Percentiles rank a stretch among this genome's conserved stretches.
Conservation (phyloP, 2,329 filamentous ascomycete species). For the Alternaria angustiovoidea region DNA sequence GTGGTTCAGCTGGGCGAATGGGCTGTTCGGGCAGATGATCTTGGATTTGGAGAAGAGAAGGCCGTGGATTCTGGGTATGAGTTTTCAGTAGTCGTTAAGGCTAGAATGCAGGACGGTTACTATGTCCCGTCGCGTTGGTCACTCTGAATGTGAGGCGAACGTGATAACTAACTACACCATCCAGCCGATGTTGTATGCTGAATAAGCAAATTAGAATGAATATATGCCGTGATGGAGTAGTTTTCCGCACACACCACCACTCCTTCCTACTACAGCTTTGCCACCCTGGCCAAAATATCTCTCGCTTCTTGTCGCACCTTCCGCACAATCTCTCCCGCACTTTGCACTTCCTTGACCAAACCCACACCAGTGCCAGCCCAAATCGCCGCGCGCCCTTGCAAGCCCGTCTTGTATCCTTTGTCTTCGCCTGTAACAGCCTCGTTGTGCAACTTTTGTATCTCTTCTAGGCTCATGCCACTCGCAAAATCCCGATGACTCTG, state of each 20-base stretch:
- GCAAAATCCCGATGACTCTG: slow-evolving; percentile 56
- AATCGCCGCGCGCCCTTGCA: slow-evolving; percentile 63
- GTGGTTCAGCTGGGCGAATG: slow-evolving; percentile 63
- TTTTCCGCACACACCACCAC: neutral
- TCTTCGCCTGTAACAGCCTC: slow-evolving; percentile 60
- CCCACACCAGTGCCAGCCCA: slow-evolving; percentile 68
- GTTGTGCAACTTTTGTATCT: slow-evolving; percentile 54
- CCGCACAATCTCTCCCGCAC: slow-evolving; percentile 62
- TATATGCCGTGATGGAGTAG: neutral
- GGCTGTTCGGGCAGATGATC: slow-evolving; percentile 59
- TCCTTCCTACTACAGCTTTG: slow-evolving; percentile 2
- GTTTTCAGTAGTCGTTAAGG: slow-evolving; percentile 27
- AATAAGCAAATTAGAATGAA: neutral
- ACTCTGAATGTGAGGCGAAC: slow-evolving; percentile 32
- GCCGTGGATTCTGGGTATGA: slow-evolving; percentile 52
- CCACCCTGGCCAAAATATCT: slow-evolving; percentile 38
- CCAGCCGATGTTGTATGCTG: slow-evolving; percentile 15
- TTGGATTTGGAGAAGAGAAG: slow-evolving; percentile 54
- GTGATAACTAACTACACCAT: slow-evolving; percentile 41
- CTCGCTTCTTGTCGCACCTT: slow-evolving; percentile 50
- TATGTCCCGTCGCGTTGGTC: slow-evolving; percentile 30
- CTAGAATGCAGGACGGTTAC: neutral
- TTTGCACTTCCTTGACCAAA: slow-evolving; percentile 59
- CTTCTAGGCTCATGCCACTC: slow-evolving; percentile 52
- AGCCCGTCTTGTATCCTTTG: slow-evolving; percentile 59